These are phyloP conservation scores for Mucor mucedo DNA, from an alignment of 371 early-diverging fungal genomes.

Conservation along the genomic window DNA sequence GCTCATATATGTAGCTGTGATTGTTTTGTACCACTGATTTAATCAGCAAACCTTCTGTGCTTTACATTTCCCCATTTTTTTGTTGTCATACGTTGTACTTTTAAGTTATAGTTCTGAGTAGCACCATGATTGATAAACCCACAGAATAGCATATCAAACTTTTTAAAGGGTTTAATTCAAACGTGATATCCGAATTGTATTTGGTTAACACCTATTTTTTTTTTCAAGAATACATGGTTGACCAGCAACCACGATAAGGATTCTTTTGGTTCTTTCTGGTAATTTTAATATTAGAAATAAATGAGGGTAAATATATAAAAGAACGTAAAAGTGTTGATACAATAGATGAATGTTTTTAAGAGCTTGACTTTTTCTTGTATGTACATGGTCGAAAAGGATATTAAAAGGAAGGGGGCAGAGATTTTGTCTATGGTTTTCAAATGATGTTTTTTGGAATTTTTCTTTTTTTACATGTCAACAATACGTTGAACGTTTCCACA, in stretches of 20 bases:
- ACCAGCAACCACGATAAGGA: neutral
- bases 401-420: neutral
- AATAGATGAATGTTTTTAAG: neutral
- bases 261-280: neutral
- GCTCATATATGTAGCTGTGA: too few relatives aligned
- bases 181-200: too few relatives aligned
- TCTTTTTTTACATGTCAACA: conserved; percentile 44
- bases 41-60: too few relatives aligned
- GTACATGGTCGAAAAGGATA: conserved; percentile 11
- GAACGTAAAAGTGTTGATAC: conserved; percentile 14
- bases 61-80: too few relatives aligned
- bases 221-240: neutral
- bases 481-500: conserved; percentile 62
- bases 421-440: too few relatives aligned
- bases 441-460: neutral
- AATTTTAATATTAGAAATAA: neutral
- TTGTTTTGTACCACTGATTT: too few relatives aligned
- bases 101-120: too few relatives aligned
- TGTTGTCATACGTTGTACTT: too few relatives aligned
- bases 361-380: neutral
- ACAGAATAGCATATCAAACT: too few relatives aligned
- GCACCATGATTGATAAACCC: too few relatives aligned
- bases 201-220: too few relatives aligned
- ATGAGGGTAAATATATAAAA: neutral
- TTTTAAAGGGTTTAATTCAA: too few relatives aligned